phyloP scores from a whole-genome alignment of 148 eudicot genomes.

The Rhododendron henanense region DNA sequence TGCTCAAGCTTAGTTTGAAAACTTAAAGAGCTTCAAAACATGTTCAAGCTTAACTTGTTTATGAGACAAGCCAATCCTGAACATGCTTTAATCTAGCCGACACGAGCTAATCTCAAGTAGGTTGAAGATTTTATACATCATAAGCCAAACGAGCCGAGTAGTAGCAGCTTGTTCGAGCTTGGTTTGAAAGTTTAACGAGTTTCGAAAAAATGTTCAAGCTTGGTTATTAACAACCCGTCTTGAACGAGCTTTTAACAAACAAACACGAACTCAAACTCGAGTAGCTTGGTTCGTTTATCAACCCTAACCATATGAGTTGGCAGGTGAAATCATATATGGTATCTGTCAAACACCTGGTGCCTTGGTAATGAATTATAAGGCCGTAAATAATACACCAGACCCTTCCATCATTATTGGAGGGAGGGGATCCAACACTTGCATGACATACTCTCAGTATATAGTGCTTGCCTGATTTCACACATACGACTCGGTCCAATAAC shows the following conservation, averaged over 20 bases:
- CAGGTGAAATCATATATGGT: not conserved
- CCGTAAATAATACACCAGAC: not conserved
- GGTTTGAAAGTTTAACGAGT: not conserved
- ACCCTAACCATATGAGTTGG: not conserved
- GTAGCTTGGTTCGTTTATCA: too few relatives aligned
- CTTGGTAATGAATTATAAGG: not conserved
- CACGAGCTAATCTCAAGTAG: not conserved
- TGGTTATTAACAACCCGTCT: too few relatives aligned
- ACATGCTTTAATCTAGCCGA: not conserved
- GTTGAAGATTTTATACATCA: not conserved
- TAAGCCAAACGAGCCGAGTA: not conserved
- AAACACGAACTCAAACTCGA: too few relatives aligned
- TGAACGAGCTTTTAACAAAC: too few relatives aligned
- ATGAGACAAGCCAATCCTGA: not conserved
- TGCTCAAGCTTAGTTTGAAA: not conserved
- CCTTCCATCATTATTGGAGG: not conserved
- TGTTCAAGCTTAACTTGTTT: not conserved
- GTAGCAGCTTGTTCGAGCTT: not conserved
- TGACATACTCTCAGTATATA: not conserved
- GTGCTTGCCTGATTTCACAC: conserved; percentile 77
- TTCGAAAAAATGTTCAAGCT: too few relatives aligned
- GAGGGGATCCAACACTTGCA: not conserved
- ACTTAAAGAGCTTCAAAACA: not conserved
- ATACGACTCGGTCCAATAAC: conserved; percentile 64
- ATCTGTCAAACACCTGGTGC: not conserved